Base-by-base conservation (phyloP, 2,329 filamentous ascomycete species). In the Dothistroma septosporum region DNA sequence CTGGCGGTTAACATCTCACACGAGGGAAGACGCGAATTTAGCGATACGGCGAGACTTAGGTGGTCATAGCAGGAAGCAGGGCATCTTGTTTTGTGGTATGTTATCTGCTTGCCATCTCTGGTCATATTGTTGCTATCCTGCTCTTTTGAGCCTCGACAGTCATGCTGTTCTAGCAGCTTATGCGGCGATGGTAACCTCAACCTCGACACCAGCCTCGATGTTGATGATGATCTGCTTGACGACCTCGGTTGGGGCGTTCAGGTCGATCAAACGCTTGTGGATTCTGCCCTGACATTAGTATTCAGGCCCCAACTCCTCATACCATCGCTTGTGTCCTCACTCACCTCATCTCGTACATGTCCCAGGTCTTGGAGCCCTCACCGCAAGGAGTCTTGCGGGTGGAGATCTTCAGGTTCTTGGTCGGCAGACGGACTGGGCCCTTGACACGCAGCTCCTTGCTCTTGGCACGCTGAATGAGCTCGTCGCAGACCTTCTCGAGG, bases 361-460 rank as follows among this genome's bases (percentile, higher is more conserved):
- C 94, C 94, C 94, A 99, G 77, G 94, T 99, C 91, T 99, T 99
- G 82, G 90, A 95, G 83, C 94, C 94, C 87, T 99, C 94, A 90
- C 94, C 94, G 83, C 90, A 94, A 79, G 94, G 94, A 70, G 94
- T 97, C 90, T 99, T 99, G 77, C 94, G 90, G 85, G 94, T 96
- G 79, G 90, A 91, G 85, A 96, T 87, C 86, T 94, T 91, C 76
- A 97, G 87, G 79, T 87, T 91, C 89, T 97, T 96, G 84, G 92
- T 97, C 75, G 94, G 92, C 75, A 97, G 89, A 77, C 93, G 92
- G 81, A 97, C 93, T 78, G 93, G 92, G 76, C 94, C 93, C 89
- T 97, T 97, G 84, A 96, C 91, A 78, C 90, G 89, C 76, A 99
- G 90, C 78, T 95, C 92, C 92, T 99, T 99, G 85, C 84, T 87